Percentiles rank a stretch among this genome's conserved stretches.
These are phyloP conservation scores for Pseudocercospora pini-densiflorae DNA, from an alignment of 2,329 filamentous ascomycete genomes.

Conservation along the genomic window DNA sequence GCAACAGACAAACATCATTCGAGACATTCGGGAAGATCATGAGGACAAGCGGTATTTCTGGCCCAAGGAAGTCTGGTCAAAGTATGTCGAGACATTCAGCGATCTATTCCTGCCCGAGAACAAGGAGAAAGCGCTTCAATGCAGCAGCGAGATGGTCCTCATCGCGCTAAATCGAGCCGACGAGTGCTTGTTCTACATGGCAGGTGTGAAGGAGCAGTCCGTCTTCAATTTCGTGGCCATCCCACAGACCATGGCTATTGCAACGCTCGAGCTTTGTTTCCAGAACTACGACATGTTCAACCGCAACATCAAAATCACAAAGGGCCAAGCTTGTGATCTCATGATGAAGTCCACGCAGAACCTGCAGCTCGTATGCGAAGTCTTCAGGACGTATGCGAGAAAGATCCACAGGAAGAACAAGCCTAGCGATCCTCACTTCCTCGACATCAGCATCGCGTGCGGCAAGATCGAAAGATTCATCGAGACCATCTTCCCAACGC, in stretches of 20 bases:
- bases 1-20: constrained; percentile 98
- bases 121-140: constrained; percentile 76
- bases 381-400: constrained; percentile 77
- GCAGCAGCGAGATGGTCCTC: constrained; percentile 91
- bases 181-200: constrained; percentile 97
- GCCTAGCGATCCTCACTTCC: constrained; percentile 87
- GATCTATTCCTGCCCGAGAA: constrained; percentile 86
- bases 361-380: constrained; percentile 75
- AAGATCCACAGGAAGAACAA: constrained; percentile 93
- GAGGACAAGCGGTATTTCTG: constrained; percentile 89
- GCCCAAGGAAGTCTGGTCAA: constrained; percentile 96
- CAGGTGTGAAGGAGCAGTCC: constrained; percentile 90
- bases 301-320: constrained; percentile 93
- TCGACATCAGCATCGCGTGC: constrained; percentile 89
- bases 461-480: constrained; percentile 97
- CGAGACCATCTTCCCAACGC: constrained; percentile 86
- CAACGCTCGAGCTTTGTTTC: constrained; percentile 89
- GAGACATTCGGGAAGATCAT: constrained; percentile 89
- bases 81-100: constrained; percentile 87
- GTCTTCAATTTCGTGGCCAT: constrained; percentile 99
- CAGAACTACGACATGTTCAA: constrained; percentile 86
- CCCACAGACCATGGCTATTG: constrained; percentile 96
- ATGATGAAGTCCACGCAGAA: constrained; percentile 96
- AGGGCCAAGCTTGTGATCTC: constrained; percentile 86
- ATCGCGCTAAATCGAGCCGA: constrained; percentile 85